phyloP scores from a whole-genome alignment of 1,284 basidiomycete genomes.

The Leccinum griseonigrum region DNA sequence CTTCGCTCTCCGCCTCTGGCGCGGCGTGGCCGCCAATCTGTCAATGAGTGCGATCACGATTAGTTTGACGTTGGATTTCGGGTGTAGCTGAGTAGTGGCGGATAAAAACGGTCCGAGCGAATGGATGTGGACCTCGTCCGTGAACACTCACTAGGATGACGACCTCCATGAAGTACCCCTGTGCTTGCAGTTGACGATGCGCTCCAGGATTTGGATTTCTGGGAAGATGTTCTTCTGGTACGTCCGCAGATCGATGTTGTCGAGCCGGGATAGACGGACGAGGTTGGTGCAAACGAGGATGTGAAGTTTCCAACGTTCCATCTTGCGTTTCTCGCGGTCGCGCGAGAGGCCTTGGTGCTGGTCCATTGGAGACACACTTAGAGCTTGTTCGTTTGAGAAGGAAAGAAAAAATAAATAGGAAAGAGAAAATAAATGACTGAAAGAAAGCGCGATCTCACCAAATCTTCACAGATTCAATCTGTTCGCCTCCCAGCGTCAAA shows the following conservation, averaged over 20 bases:
- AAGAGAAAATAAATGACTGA: too few relatives aligned
- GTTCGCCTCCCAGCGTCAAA: constrained; percentile 62
- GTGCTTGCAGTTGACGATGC: constrained; percentile 97
- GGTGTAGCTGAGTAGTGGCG: constrained; percentile 90
- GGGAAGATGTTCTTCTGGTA: constrained; percentile 85
- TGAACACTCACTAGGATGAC: constrained; percentile 81
- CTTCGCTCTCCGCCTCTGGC: constrained; percentile 81
- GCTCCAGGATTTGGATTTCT: constrained; percentile 72
- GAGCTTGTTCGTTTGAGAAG: constrained; percentile 34
- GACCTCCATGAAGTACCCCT: constrained; percentile 98
- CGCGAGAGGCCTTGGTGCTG: constrained; percentile 93
- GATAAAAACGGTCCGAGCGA: constrained; percentile 90
- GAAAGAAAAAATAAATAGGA: too few relatives aligned
- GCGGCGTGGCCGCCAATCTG: constrained; percentile 88
- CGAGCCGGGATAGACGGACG: constrained; percentile 88
- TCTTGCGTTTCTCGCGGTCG: constrained; percentile 92
- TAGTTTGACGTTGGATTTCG: constrained; percentile 94
- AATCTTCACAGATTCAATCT: too few relatives aligned
- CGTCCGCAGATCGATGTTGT: constrained; percentile 91
- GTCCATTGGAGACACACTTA: constrained; percentile 85
- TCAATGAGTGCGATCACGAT: constrained; percentile 97
- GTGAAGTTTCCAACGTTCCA: constrained; percentile 89
- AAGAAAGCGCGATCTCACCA: too few relatives aligned
- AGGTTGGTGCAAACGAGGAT: constrained; percentile 96
- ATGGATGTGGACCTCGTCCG: constrained; percentile 94